Evolutionary conservation across 352 stramenopile species (phyloP).

Genomic region (Phytophthora niederhauseri): DNA sequence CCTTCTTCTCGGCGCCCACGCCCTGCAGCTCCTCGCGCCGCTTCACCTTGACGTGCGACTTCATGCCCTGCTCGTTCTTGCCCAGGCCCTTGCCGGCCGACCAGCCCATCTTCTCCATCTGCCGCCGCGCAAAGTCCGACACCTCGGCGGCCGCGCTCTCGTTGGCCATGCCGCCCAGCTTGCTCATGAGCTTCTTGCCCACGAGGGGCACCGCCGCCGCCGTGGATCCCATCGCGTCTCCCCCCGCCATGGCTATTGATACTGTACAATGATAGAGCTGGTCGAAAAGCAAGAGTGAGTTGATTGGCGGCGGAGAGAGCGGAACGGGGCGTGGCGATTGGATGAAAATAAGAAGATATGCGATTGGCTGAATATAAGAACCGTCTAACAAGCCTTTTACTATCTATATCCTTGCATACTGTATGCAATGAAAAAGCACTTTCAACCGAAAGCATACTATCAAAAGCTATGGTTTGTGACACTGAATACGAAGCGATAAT

Average conservation of each 20-base stretch:
- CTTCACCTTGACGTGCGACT: constrained; percentile 94
- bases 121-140: constrained; percentile 81
- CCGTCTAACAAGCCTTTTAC: too few species aligned
- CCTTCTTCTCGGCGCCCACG: constrained; percentile 84
- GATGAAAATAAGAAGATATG: neutral
- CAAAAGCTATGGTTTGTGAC: too few species aligned
- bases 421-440: too few species aligned
- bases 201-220: constrained; percentile 61
- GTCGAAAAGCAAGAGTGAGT: constrained; percentile 1
- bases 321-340: neutral
- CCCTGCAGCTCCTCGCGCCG: constrained; percentile 94
- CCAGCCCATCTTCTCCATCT: constrained; percentile 98
- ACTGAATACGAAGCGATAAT: too few species aligned
- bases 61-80: constrained; percentile 95
- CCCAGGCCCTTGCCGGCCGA: constrained; percentile 95
- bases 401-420: too few species aligned
- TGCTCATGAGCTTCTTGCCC: constrained; percentile 83
- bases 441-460: too few species aligned
- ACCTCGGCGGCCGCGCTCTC: constrained; percentile 67
- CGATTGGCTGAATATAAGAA: too few species aligned
- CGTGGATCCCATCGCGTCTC: neutral
- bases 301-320: neutral
- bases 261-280: neutral
- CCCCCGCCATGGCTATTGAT: constrained; percentile 14
- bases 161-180: constrained; percentile 84